Evolutionary conservation across 2,329 filamentous ascomycete genomes (phyloP).

Genomic region (Berkeleyomyces basicola): DNA sequence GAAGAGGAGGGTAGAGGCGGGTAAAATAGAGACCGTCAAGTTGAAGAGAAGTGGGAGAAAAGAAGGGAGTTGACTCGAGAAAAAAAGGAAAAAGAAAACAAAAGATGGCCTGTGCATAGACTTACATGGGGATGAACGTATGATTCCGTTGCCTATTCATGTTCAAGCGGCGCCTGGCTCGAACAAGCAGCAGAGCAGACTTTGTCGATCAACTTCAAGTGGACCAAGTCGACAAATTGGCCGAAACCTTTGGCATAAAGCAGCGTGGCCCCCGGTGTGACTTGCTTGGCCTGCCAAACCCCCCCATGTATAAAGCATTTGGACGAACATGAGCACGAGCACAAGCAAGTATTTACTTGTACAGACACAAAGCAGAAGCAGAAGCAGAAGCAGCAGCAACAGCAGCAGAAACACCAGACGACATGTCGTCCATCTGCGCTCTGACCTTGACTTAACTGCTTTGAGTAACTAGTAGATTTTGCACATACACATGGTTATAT

Average conservation of each 20-base stretch:
- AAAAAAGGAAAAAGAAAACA: background rate
- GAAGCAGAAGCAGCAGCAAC: too few species aligned
- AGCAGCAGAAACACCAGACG: too few species aligned
- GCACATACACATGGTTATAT: background rate
- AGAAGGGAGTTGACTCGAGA: background rate
- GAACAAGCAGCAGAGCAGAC: background rate
- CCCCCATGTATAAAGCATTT: too few species aligned
- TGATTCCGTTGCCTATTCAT: background rate
- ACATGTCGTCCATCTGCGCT: background rate
- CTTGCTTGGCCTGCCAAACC: too few species aligned
- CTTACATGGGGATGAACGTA: background rate
- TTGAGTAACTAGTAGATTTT: background rate
- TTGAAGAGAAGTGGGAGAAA: background rate
- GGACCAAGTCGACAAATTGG: too few species aligned
- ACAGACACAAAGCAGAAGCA: too few species aligned
- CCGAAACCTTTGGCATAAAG: too few species aligned
- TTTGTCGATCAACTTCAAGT: background rate
- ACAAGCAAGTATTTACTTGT: too few species aligned
- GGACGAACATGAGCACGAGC: too few species aligned
- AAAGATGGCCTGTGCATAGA: background rate
- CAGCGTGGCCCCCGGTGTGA: too few species aligned
- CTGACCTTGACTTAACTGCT: background rate
- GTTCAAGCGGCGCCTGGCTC: background rate
- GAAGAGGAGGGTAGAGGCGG: background rate
- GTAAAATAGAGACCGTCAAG: background rate